phyloP scores from a whole-genome alignment of 2,329 filamentous ascomycete species.

The Exophiala viscosa region DNA sequence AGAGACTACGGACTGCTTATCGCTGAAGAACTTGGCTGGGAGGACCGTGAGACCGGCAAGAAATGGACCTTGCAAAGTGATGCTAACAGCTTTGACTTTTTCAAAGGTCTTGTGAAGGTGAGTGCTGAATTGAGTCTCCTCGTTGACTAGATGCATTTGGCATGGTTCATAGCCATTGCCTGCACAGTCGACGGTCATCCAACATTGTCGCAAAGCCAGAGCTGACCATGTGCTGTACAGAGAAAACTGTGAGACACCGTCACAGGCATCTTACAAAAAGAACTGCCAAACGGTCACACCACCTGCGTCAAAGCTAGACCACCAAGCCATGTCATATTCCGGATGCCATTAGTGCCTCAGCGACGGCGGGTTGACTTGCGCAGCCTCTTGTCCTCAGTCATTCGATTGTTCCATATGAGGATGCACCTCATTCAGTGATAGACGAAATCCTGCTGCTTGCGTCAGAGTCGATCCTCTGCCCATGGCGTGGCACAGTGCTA shows the following conservation, averaged over 20 bases:
- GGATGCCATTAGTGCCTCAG: no score
- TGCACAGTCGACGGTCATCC: neutral
- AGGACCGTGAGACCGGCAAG: slow-evolving; percentile 71
- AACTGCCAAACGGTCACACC: no score
- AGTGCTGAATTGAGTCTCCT: neutral
- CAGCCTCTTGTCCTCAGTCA: no score
- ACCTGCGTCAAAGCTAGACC: no score
- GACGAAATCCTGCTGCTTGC: no score
- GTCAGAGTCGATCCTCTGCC: no score
- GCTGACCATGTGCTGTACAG: slow-evolving; percentile 1
- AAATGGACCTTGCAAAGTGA: slow-evolving; percentile 87
- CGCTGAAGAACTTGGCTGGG: slow-evolving; percentile 74
- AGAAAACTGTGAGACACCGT: slow-evolving; percentile 2
- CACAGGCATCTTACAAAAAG: no score
- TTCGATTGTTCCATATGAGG: no score
- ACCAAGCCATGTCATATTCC: no score
- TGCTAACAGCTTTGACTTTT: slow-evolving; percentile 98
- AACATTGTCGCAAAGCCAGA: neutral
- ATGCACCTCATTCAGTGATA: no score
- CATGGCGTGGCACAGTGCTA: no score
- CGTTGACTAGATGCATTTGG: neutral
- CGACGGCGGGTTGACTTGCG: no score
- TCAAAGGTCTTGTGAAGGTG: slow-evolving; percentile 72
- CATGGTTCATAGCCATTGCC: neutral
- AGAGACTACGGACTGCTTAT: slow-evolving; percentile 83